These are phyloP conservation scores for Ophiostoma ulmi DNA, from an alignment of 2,329 filamentous ascomycete genomes.

Conservation along the genomic window DNA sequence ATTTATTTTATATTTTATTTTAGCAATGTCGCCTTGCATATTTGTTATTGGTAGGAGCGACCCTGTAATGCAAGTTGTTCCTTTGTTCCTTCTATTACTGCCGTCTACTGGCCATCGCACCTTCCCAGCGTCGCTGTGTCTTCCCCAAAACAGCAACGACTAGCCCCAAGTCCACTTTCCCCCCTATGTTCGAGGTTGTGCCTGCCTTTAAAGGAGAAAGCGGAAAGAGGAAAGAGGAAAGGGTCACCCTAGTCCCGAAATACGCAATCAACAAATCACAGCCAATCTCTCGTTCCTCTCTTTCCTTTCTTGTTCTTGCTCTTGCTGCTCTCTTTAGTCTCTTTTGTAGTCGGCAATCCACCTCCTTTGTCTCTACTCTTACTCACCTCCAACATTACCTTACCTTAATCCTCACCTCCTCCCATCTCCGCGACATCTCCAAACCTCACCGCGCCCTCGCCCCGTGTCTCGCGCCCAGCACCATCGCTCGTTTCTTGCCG, in stretches of 20 bases:
- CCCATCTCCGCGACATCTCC: neutral
- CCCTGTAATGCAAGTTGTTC: constrained; percentile 6
- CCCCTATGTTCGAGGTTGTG: constrained; percentile 7
- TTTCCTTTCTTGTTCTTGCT: constrained; percentile 8
- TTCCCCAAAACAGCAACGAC: constrained; percentile 14
- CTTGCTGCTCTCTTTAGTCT: constrained; percentile 8
- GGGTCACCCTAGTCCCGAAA: constrained; percentile 21
- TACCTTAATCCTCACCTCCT: constrained; percentile 1
- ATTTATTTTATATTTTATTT: neutral
- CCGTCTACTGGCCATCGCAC: neutral
- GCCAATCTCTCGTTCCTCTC: constrained; percentile 14
- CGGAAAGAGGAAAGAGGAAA: neutral
- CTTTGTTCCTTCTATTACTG: neutral
- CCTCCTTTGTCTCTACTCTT: constrained; percentile 1
- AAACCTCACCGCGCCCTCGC: constrained; percentile 7
- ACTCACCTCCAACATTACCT: neutral
- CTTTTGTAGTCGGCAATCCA: neutral
- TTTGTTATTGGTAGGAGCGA: constrained; percentile 1
- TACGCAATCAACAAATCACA: constrained; percentile 24
- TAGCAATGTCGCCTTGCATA: constrained; percentile 4
- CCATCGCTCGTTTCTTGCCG: constrained; percentile 16
- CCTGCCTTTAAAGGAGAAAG: constrained; percentile 7
- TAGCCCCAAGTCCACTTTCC: constrained; percentile 15
- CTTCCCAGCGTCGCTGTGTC: neutral
- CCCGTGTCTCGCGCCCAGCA: constrained; percentile 8